These are phyloP conservation scores for Cladosporium cucumerinum DNA, from an alignment of 2,329 filamentous ascomycete species.

Conservation along the genomic window DNA sequence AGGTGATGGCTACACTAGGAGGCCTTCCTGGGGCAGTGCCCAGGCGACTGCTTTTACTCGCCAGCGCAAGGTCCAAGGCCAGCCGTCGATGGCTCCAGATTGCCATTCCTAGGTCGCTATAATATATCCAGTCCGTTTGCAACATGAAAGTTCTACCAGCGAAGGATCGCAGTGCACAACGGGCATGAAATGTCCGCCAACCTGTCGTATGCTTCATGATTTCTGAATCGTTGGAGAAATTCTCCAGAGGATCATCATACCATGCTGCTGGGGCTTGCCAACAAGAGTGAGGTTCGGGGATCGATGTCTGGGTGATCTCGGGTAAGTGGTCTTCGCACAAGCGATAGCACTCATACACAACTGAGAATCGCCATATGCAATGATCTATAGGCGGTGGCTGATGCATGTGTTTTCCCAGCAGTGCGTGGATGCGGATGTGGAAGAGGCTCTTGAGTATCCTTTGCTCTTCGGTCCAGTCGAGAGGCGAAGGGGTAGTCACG, in stretches of 20 bases:
- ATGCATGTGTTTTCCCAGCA: not conserved
- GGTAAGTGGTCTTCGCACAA: not conserved
- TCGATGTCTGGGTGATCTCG: not conserved
- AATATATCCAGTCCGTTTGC: not conserved
- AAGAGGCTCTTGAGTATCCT: not conserved
- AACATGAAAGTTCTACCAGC: not conserved
- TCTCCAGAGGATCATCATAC: not conserved
- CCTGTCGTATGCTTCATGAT: not conserved
- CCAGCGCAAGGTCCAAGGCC: not conserved
- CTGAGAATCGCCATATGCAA: not conserved
- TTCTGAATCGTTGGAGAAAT: not conserved
- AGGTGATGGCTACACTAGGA: not conserved
- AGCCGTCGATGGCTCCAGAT: not conserved
- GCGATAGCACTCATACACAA: not conserved
- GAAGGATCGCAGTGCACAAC: not conserved
- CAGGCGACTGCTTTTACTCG: not conserved
- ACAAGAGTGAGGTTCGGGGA: not conserved
- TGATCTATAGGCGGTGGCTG: not conserved
- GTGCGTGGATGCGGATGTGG: not conserved
- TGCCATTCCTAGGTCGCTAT: not conserved
- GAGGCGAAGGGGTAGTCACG: not conserved
- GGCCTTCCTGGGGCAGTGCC: too few species aligned
- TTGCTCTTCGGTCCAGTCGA: not conserved
- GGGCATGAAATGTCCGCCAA: not conserved
- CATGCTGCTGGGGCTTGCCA: not conserved